Base-by-base conservation (phyloP, 129 eudicot species). In the Saussurea involucrata region DNA sequence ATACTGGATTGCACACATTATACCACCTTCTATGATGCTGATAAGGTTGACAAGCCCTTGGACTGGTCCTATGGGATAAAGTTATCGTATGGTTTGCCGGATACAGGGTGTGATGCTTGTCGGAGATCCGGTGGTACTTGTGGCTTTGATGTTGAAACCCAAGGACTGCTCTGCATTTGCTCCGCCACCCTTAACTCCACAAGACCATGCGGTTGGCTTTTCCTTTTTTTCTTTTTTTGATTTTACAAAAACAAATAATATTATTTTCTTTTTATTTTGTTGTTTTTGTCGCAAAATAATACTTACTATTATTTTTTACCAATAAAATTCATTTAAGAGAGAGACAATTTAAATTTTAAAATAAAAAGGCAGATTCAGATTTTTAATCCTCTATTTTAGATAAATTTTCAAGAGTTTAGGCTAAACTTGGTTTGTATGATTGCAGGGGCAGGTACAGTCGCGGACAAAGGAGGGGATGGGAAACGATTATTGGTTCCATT, bases 41-140 rank as follows among this genome's bases (percentile, higher is more conserved):
- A 90, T 46, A 72, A 68, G 61, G 65, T 90, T 77, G 82, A 69
- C 13, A 74, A 81, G 55, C 97, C 97, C 0, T 24, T 89, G 85
- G 98, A 94, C 78, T 94, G 98, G 98, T 67, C 87, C 11, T 94
- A 94, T 3, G 98, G 98, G 79, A 83, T 94, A 11, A 87, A 80
- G 71, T 58, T 94, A 72, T 74, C 91, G 7, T 94, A 87, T 55
- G 81, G 92, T 58, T 74, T 86, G 65, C 90, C 98, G 15, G 97
- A 94, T 55, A 84, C 85, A 1, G 98, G 98, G 21, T 94, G 98
- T n/a, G 96, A 89, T 11, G 81, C 89, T 29, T 94, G 98, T 46
- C 71, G 77, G 2, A 85, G 61, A 69, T 94, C 98, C 0, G 93
- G 97, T 15, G 98, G 98, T 46, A 87, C 80, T 37, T 94, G 98